Conservation (phyloP, 805 yeast species). For the Spathaspora girioi region DNA sequence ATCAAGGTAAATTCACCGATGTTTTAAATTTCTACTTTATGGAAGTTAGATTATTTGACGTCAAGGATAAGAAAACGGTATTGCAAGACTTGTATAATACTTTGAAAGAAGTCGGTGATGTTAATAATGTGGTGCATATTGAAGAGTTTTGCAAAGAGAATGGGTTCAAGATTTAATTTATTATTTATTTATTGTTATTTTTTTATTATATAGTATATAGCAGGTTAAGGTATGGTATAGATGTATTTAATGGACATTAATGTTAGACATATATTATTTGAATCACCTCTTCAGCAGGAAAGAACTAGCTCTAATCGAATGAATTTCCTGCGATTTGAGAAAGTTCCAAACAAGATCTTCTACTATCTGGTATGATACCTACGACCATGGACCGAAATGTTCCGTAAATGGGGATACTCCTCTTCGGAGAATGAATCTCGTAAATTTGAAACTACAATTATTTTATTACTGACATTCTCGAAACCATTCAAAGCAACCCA, state of each 20-base stretch:
- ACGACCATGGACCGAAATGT: no score
- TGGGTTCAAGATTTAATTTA: slow-evolving; percentile 1
- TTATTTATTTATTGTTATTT: background rate
- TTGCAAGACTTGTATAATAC: slow-evolving; percentile 20
- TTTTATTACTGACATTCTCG: no score
- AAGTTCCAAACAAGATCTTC: no score
- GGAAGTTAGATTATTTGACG: slow-evolving; percentile 17
- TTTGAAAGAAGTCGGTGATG: slow-evolving; percentile 20
- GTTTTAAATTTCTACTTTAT: slow-evolving; percentile 30
- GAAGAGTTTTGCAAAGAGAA: slow-evolving; percentile 2
- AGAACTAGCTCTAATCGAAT: no score
- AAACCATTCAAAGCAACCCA: no score
- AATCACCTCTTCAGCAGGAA: no score
- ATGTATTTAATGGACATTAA: slow-evolving; percentile 1
- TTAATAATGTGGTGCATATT: slow-evolving; percentile 1
- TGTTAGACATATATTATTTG: background rate
- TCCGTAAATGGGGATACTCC: no score
- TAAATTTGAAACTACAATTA: no score
- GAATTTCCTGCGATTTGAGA: no score
- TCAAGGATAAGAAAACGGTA: slow-evolving; percentile 16
- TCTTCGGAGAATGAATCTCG: no score
- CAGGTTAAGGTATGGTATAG: background rate
- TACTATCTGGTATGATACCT: no score
- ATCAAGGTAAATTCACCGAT: slow-evolving; percentile 11
- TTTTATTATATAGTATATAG: no score